These are phyloP conservation scores for Flueggea neowawraea DNA, from an alignment of 441 rosid species.

Conservation along the genomic window DNA sequence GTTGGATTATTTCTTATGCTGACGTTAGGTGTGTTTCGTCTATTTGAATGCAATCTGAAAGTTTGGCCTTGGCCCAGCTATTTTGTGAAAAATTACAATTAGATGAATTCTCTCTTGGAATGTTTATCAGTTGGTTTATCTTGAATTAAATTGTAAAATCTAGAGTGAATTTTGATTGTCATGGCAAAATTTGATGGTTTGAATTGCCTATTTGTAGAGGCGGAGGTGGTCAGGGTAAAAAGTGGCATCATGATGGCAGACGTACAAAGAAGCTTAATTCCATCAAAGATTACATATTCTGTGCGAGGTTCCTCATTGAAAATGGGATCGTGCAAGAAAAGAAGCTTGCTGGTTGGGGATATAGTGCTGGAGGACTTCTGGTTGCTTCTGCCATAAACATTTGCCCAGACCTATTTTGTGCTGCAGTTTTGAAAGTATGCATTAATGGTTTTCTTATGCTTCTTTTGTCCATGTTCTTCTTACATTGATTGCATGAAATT, in stretches of 20 bases:
- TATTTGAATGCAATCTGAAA: background rate
- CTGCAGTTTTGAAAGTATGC: constrained; percentile 79
- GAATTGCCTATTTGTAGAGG: constrained; percentile 53
- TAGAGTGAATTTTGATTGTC: constrained; percentile 4
- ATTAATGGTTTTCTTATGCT: background rate
- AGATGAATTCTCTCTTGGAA: too few relatives aligned
- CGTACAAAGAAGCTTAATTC: constrained; percentile 63
- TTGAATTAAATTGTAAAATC: background rate
- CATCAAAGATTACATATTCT: constrained; percentile 68
- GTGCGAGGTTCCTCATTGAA: constrained; percentile 70
- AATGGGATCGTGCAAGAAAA: constrained; percentile 63
- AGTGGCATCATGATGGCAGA: constrained; percentile 83
- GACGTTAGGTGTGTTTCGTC: constrained; percentile 75
- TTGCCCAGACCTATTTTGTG: constrained; percentile 69
- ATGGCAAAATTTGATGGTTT: constrained; percentile 12
- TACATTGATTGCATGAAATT: background rate
- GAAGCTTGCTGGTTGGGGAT: constrained; percentile 93
- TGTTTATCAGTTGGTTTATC: background rate
- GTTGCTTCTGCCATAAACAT: constrained; percentile 91
- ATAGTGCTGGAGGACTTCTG: constrained; percentile 93
- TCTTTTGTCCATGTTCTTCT: background rate
- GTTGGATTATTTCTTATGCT: constrained; percentile 95
- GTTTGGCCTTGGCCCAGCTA: too few relatives aligned
- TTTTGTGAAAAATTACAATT: background rate
- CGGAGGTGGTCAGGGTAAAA: constrained; percentile 86